Evolutionary conservation across 2,329 filamentous ascomycete species (phyloP).

Genomic region (Calonectria honghensis): DNA sequence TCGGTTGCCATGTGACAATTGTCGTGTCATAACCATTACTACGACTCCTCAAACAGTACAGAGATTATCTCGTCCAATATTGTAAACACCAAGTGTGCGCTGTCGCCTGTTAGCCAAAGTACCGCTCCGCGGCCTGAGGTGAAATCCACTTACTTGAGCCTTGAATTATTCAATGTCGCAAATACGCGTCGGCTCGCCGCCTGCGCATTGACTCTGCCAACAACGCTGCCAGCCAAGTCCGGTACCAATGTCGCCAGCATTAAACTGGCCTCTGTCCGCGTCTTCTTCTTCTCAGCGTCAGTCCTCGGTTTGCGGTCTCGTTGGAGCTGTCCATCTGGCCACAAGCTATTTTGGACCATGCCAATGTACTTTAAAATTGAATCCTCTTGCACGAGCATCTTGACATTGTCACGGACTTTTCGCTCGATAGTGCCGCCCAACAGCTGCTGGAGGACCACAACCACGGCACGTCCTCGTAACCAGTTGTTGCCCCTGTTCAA

Average conservation of each 20-base stretch:
- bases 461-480: slow-evolving; percentile 95
- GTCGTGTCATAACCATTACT: slow-evolving; percentile 31
- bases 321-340: slow-evolving; percentile 81
- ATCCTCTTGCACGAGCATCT: slow-evolving; percentile 84
- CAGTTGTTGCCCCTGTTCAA: slow-evolving; percentile 97
- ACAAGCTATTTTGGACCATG: slow-evolving; percentile 84
- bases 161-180: slow-evolving; percentile 91
- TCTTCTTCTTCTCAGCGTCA: slow-evolving; percentile 83
- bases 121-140: slow-evolving; percentile 28
- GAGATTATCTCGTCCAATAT: slow-evolving; percentile 82
- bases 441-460: slow-evolving; percentile 96
- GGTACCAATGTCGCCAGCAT: slow-evolving; percentile 93
- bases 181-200: slow-evolving; percentile 91
- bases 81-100: slow-evolving; percentile 81
- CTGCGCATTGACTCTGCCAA: slow-evolving; percentile 93
- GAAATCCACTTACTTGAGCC: slow-evolving; percentile 83
- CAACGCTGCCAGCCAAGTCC: slow-evolving; percentile 93
- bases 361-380: slow-evolving; percentile 85
- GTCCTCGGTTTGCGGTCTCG: slow-evolving; percentile 75
- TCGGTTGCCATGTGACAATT: slow-evolving; percentile 23
- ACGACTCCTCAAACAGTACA: slow-evolving; percentile 74
- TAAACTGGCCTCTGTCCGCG: slow-evolving; percentile 88
- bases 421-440: slow-evolving; percentile 97
- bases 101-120: slow-evolving; percentile 56
- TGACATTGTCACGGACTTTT: slow-evolving; percentile 91